Percentiles rank a stretch among this genome's conserved stretches.
Conservation (phyloP, 306 rosid genomes). For the Erythrophleum fordii region DNA sequence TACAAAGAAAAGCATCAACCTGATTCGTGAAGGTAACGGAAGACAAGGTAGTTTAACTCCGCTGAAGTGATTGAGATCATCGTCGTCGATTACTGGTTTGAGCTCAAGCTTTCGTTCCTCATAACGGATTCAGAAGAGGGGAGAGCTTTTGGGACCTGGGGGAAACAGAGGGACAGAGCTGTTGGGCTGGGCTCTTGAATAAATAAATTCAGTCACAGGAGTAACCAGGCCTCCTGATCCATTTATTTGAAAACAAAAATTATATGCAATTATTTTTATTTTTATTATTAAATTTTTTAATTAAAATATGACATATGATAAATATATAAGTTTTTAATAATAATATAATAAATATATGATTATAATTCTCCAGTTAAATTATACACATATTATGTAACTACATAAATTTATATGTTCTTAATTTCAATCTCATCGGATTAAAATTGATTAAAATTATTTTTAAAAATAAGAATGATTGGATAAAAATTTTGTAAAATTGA, state of each 20-base stretch:
- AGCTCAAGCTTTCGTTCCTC: background rate
- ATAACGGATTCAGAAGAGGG: background rate
- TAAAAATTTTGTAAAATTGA: no score
- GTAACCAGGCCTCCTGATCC: background rate
- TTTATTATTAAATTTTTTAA: background rate
- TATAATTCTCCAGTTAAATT: no score
- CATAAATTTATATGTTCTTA: no score
- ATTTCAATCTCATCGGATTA: no score
- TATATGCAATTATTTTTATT: no score
- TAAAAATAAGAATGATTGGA: no score
- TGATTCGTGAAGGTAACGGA: slow-evolving; percentile 73
- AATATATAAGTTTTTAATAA: no score
- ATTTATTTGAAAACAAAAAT: no score
- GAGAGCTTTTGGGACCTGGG: background rate
- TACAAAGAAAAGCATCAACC: slow-evolving; percentile 25
- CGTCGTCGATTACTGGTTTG: slow-evolving; percentile 29
- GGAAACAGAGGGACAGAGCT: background rate
- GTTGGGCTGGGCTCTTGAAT: background rate
- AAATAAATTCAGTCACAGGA: background rate
- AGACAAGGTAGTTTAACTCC: slow-evolving; percentile 58
- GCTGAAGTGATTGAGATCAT: slow-evolving; percentile 59
- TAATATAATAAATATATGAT: no score
- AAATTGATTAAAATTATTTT: no score
- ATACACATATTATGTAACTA: no score
- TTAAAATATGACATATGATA: no score